Evolutionary conservation across 345 rosid species (phyloP).

Genomic region (Corchorus olitorius): DNA sequence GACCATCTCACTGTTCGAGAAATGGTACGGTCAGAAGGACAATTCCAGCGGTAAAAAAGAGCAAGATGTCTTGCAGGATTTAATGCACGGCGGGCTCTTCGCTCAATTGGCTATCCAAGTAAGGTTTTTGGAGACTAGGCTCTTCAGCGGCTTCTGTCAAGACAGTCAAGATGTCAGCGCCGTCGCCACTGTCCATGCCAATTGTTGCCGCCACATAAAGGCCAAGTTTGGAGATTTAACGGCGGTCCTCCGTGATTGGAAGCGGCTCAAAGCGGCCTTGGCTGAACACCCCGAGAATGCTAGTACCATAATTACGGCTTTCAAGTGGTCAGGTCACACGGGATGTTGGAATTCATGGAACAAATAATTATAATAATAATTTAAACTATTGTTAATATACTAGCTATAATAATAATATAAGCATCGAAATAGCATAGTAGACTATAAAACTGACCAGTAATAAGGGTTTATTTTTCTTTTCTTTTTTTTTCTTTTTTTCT

Average conservation of each 20-base stretch:
- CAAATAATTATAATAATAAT: not conserved
- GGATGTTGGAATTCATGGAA: slow-evolving; percentile 50
- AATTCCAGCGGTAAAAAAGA: slow-evolving; percentile 58
- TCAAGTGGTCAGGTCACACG: slow-evolving; percentile 44
- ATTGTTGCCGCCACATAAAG: slow-evolving; percentile 66
- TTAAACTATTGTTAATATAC: too few species aligned
- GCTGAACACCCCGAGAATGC: not conserved
- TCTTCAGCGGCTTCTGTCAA: slow-evolving; percentile 81
- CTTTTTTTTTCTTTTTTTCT: too few species aligned
- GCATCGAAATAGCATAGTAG: too few species aligned
- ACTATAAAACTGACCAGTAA: too few species aligned
- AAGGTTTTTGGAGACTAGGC: slow-evolving; percentile 47
- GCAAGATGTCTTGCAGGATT: slow-evolving; percentile 58
- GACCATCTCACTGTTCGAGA: slow-evolving; percentile 55
- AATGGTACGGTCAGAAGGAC: slow-evolving; percentile 64
- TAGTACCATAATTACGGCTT: not conserved
- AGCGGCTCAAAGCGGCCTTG: slow-evolving; percentile 31
- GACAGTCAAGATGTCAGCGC: slow-evolving; percentile 49
- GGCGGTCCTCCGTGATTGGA: slow-evolving; percentile 62
- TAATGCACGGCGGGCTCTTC: slow-evolving; percentile 40
- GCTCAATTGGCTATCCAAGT: slow-evolving; percentile 40
- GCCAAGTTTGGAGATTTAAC: slow-evolving; percentile 69
- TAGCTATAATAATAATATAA: too few species aligned
- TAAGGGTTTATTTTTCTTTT: too few species aligned
- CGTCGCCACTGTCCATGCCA: slow-evolving; percentile 76